Conservation (phyloP, 345 rosid species). For the Gossypium mustelinum region DNA sequence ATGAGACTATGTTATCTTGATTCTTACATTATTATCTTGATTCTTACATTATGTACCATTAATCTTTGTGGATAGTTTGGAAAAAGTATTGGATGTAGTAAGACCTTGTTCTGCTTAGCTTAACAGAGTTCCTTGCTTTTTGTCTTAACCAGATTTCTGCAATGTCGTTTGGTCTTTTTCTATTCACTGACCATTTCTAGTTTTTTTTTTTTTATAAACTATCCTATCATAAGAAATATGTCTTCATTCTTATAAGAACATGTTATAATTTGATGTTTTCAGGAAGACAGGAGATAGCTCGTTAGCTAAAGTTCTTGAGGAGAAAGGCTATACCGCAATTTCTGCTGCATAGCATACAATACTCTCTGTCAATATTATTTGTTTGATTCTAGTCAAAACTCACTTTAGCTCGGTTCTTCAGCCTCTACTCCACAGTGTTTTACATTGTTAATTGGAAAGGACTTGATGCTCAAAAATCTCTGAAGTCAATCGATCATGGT, state of each 20-base stretch:
- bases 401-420: neutral
- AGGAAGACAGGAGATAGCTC: slow-evolving; percentile 87
- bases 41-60: neutral
- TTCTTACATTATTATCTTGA: neutral
- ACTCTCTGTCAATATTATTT: neutral
- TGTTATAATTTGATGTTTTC: slow-evolving; percentile 21
- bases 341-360: slow-evolving; percentile 27
- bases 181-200: neutral
- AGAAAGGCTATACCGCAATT: slow-evolving; percentile 77
- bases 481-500: neutral
- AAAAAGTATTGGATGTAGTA: neutral
- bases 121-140: neutral
- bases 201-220: neutral
- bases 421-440: neutral
- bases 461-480: neutral
- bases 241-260: neutral
- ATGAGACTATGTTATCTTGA: neutral
- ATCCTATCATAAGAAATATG: neutral
- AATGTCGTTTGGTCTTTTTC: neutral
- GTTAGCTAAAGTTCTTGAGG: slow-evolving; percentile 67
- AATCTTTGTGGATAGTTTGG: neutral
- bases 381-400: neutral
- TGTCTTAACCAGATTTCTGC: neutral
- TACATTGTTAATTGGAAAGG: neutral
- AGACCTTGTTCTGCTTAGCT: neutral